Evolutionary conservation across 805 yeast species (phyloP).

Genomic region (Kluyveromyces starmeri): DNA sequence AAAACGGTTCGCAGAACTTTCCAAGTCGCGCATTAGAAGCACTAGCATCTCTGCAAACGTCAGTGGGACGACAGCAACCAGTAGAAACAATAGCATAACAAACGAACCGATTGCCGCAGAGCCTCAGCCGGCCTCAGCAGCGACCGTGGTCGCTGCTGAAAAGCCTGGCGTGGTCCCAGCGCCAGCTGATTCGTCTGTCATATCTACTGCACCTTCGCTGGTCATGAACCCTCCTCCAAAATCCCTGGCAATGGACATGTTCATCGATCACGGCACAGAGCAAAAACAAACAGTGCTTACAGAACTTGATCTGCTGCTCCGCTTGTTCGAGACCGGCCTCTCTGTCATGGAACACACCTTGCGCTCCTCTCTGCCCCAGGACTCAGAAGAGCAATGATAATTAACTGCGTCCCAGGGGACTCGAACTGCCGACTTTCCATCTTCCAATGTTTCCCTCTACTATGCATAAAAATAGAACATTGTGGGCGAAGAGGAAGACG

Average conservation of each 20-base stretch:
- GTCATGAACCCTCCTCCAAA: conserved; percentile 24
- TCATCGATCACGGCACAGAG: conserved; percentile 22
- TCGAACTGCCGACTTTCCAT: too few relatives aligned
- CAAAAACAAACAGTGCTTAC: conserved; percentile 23
- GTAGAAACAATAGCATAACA: conserved; percentile 8
- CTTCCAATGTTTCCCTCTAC: too few relatives aligned
- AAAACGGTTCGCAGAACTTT: conserved; percentile 12
- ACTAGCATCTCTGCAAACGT: conserved; percentile 1
- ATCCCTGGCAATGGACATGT: conserved; percentile 20
- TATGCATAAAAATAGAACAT: too few relatives aligned
- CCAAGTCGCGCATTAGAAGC: conserved; percentile 10
- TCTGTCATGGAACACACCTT: conserved; percentile 24
- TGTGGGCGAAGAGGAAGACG: too few relatives aligned
- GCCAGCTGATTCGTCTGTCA: conserved; percentile 1
- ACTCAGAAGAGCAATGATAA: conserved; percentile 4
- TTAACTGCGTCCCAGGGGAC: too few relatives aligned
- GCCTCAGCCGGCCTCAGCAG: background rate
- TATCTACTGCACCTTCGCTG: background rate
- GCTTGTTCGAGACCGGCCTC: conserved; percentile 24
- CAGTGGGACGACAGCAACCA: conserved; percentile 2
- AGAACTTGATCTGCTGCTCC: conserved; percentile 22
- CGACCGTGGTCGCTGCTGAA: background rate
- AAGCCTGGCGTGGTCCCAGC: conserved; percentile 2
- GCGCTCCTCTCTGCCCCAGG: conserved; percentile 4
- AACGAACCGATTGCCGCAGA: background rate